A percentile compares a stretch with the other conserved stretches of the same genome.
Conservation (phyloP, 306 rosid species). For the Rosa persica region DNA sequence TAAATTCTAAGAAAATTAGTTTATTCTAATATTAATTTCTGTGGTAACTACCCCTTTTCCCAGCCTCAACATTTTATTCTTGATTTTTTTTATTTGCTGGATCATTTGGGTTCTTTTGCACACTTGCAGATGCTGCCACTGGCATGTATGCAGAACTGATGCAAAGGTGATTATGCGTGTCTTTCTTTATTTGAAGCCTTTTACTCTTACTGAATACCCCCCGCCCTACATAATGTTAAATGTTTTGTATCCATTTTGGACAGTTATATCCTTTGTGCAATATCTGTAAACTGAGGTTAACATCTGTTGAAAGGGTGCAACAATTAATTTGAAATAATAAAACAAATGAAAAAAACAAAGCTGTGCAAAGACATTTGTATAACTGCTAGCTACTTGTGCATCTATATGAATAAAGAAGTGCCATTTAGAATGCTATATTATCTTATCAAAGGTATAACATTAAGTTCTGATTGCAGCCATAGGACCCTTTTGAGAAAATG, state of each 20-base stretch:
- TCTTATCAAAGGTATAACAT: neutral
- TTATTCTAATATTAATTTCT: neutral
- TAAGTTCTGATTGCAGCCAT: constrained; percentile 42
- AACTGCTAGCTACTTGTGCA: neutral
- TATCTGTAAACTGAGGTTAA: neutral
- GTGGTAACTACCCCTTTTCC: neutral
- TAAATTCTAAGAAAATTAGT: neutral
- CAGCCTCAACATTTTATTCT: neutral
- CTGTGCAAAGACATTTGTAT: neutral
- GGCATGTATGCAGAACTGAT: constrained; percentile 78
- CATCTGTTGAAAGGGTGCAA: neutral
- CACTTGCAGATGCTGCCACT: constrained; percentile 82
- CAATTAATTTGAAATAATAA: neutral
- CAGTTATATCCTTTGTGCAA: neutral
- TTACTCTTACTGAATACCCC: neutral
- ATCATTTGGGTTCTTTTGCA: constrained; percentile 6
- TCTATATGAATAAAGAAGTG: neutral
- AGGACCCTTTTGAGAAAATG: constrained; percentile 76
- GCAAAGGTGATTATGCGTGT: constrained; percentile 51
- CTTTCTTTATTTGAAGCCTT: neutral
- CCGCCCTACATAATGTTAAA: neutral
- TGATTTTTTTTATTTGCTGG: neutral
- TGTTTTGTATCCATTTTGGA: neutral
- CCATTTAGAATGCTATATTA: constrained; percentile 3
- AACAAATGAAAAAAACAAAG: neutral